Percentiles rank a stretch among this genome's conserved stretches.
These are phyloP conservation scores for Pseudogymnoascus sp. DNA, from an alignment of 2,329 filamentous ascomycete species.

Conservation along the genomic window DNA sequence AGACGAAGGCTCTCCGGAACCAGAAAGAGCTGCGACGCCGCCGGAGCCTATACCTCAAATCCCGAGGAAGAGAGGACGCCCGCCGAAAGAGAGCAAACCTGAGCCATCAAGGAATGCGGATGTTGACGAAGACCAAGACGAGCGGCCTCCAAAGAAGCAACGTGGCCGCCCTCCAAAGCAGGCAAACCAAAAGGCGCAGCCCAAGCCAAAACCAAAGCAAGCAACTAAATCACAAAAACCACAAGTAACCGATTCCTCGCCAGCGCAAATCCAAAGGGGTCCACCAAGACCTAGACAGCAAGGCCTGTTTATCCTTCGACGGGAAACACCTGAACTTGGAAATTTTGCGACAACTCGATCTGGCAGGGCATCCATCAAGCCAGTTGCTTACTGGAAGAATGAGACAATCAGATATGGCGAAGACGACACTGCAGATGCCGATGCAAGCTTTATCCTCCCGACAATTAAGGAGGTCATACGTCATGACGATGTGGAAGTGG, in stretches of 20 bases:
- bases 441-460: slow-evolving; percentile 54
- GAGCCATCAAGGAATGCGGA: slow-evolving; percentile 19
- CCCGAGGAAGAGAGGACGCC: slow-evolving; percentile 18
- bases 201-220: slow-evolving; percentile 11
- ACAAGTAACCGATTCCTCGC: slow-evolving; percentile 10
- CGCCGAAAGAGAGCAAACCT: slow-evolving; percentile 12
- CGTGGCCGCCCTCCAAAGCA: neutral
- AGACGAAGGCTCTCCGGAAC: neutral
- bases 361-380: slow-evolving; percentile 68
- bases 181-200: neutral
- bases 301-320: slow-evolving; percentile 41
- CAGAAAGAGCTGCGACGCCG: slow-evolving; percentile 7
- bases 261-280: slow-evolving; percentile 23
- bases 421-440: slow-evolving; percentile 43
- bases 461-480: slow-evolving; percentile 72
- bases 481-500: slow-evolving; percentile 51
- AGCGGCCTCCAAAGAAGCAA: slow-evolving; percentile 28
- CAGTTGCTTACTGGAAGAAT: slow-evolving; percentile 78
- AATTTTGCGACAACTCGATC: slow-evolving; percentile 56
- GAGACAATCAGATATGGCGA: slow-evolving; percentile 66
- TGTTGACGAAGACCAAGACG: slow-evolving; percentile 28
- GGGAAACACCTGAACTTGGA: slow-evolving; percentile 34
- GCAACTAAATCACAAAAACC: slow-evolving; percentile 11
- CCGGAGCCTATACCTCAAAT: slow-evolving; percentile 14
- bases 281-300: slow-evolving; percentile 35